phyloP scores from a whole-genome alignment of 164 flowering plant species.

The Magnolia sinica region DNA sequence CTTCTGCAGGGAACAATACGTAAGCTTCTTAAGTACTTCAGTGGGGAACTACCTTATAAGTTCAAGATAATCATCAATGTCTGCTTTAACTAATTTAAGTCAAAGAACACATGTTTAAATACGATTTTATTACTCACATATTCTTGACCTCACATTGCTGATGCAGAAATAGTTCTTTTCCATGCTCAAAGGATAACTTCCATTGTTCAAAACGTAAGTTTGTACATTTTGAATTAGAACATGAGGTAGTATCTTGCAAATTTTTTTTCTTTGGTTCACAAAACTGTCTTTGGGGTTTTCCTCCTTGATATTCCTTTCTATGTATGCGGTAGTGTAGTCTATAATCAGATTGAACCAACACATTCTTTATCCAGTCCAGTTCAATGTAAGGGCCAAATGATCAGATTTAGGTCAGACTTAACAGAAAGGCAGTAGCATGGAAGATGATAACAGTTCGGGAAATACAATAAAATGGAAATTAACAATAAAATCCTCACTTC shows the following conservation, averaged over 20 bases:
- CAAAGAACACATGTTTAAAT: background rate
- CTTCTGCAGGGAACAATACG: background rate
- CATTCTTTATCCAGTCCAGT: too few relatives aligned
- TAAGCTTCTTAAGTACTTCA: background rate
- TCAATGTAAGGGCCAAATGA: too few relatives aligned
- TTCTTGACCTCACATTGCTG: background rate
- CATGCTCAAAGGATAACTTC: conserved; percentile 37
- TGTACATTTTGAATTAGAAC: too few relatives aligned
- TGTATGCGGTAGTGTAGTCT: background rate
- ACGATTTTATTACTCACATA: background rate
- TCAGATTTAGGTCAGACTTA: too few relatives aligned
- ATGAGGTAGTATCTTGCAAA: too few relatives aligned
- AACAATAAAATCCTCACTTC: too few relatives aligned
- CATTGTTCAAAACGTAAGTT: conserved; percentile 57
- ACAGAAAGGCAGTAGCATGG: too few relatives aligned
- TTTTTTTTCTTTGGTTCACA: too few relatives aligned
- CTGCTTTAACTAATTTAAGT: background rate
- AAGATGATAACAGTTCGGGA: too few relatives aligned
- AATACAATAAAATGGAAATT: too few relatives aligned
- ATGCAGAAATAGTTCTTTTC: conserved; percentile 30
- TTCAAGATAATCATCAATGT: background rate
- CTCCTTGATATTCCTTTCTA: too few relatives aligned
- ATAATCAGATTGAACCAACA: background rate
- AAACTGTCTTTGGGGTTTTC: too few relatives aligned
- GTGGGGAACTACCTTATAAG: background rate